A percentile compares a stretch with the other conserved stretches of the same genome.
phyloP scores from a whole-genome alignment of 495 filamentous ascomycete species.

The Penicillium taxi region DNA sequence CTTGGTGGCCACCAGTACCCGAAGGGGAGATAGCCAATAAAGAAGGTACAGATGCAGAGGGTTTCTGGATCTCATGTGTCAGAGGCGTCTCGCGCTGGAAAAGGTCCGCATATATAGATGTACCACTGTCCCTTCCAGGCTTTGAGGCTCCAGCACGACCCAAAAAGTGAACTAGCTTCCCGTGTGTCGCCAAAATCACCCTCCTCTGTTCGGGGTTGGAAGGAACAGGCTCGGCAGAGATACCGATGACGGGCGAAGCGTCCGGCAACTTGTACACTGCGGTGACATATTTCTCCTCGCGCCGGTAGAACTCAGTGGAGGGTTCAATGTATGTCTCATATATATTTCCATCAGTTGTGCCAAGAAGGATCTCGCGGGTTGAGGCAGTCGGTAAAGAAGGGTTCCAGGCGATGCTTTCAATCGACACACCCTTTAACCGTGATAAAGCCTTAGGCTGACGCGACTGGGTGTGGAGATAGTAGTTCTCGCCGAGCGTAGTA shows the following conservation, averaged over 20 bases:
- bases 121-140: conserved; percentile 68
- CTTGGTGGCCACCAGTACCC: conserved; percentile 14
- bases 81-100: conserved; percentile 80
- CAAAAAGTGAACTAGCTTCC: conserved; percentile 65
- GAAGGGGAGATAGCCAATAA: conserved; percentile 70
- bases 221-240: conserved; percentile 69
- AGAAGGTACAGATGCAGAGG: conserved; percentile 51
- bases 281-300: conserved; percentile 88
- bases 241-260: conserved; percentile 65
- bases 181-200: conserved; percentile 69
- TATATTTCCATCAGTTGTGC: conserved; percentile 83
- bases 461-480: conserved; percentile 93
- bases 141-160: conserved; percentile 57
- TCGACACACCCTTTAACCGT: conserved; percentile 72
- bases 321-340: conserved; percentile 97
- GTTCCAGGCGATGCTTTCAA: conserved; percentile 92
- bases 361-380: conserved; percentile 90
- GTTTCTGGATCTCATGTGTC: conserved; percentile 55
- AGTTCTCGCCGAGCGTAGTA: conserved; percentile 89
- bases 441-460: conserved; percentile 75
- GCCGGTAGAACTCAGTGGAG: conserved; percentile 83
- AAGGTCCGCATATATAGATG: conserved; percentile 72
- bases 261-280: conserved; percentile 70
- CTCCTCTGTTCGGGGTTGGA: conserved; percentile 60
- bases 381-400: conserved; percentile 93